Base-by-base conservation (phyloP, 768 basidiomycete genomes). In the Pleurotus djamor region DNA sequence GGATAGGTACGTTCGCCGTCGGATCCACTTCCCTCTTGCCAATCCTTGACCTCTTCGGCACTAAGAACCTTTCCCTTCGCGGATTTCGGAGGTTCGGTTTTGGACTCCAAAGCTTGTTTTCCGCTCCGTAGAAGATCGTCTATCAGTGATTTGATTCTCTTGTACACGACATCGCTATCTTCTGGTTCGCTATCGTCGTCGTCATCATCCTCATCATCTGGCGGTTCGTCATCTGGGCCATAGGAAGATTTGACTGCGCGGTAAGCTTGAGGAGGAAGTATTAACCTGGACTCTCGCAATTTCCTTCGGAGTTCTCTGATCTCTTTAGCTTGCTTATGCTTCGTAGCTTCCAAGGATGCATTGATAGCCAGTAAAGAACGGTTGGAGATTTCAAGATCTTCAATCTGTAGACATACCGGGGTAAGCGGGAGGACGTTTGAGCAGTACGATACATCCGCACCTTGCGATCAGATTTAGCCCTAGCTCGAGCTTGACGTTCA, bases 381-480 rank as follows among this genome's bases (percentile, higher is more conserved):
- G 71, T 94, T 96, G 5, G 92, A 89, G 67, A 96, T 96, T 72
- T 96, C 92, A 9, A 96, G 79, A 74, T 96, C 94, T 10, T 90
- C 91, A 59, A 96, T 96, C 94, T 96, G 60, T 14, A n/a, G n/a
- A n/a, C n/a, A n/a, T n/a, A 47, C 21, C 37, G 38, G 47, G 10
- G 52, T 32, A 51, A 43, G 54, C 12, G 44, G 16, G 6, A 34
- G 49, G 12, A 21, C n/a, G 49, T 34, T 41, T 2, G 45, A 52
- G 37, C 14, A 14, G 13, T 16, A 16, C 4, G 43, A 32, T 60
- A 41, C 51, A 50, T 67, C 71, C 38, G 34, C 61, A 92, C 92
- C 86, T 94, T 94, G 59, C 92, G 85, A 70, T 88, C 87, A n/a
- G 91, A 88, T 75, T 92, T 93, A 9, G 92, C 92, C 64, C 85